Percentiles rank a stretch among this genome's conserved stretches.
Conservation (phyloP, 2,329 filamentous ascomycete species). For the Nemania sp. region DNA sequence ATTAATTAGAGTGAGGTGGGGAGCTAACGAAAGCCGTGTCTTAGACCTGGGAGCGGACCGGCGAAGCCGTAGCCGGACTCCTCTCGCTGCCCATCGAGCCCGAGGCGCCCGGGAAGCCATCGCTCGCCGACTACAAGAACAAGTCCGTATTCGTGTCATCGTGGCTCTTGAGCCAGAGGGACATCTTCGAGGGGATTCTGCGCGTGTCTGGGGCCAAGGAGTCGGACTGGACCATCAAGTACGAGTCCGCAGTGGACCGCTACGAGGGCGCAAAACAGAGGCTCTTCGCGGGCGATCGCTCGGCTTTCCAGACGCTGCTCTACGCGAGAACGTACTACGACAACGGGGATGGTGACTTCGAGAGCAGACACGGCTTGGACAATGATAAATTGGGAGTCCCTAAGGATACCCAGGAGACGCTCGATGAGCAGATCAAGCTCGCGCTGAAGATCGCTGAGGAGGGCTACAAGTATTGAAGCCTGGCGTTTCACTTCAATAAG, state of each 20-base stretch:
- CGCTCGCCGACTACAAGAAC: constrained; percentile 52
- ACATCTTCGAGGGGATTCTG: constrained; percentile 66
- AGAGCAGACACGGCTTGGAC: constrained; percentile 45
- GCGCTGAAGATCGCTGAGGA: constrained; percentile 44
- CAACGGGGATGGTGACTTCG: constrained; percentile 45
- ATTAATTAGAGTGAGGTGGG: constrained; percentile 46
- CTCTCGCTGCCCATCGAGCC: constrained; percentile 49
- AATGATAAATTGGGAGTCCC: constrained; percentile 62
- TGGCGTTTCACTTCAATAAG: not conserved
- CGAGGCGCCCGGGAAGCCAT: constrained; percentile 42
- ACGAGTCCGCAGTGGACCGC: constrained; percentile 51
- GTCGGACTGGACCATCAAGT: constrained; percentile 61
- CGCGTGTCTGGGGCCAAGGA: constrained; percentile 60
- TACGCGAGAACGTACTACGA: constrained; percentile 60
- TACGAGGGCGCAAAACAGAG: constrained; percentile 51
- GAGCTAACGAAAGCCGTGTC: not conserved
- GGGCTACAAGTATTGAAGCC: constrained; percentile 29
- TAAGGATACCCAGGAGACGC: constrained; percentile 49
- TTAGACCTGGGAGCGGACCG: constrained; percentile 40
- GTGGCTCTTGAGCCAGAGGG: constrained; percentile 62
- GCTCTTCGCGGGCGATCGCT: constrained; percentile 47
- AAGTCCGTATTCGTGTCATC: constrained; percentile 55
- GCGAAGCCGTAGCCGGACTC: constrained; percentile 54
- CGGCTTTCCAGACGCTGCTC: constrained; percentile 53
- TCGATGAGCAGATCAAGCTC: constrained; percentile 58